Base-by-base conservation (phyloP, 2,329 filamentous ascomycete species). In the Gnomoniopsis sp. region DNA sequence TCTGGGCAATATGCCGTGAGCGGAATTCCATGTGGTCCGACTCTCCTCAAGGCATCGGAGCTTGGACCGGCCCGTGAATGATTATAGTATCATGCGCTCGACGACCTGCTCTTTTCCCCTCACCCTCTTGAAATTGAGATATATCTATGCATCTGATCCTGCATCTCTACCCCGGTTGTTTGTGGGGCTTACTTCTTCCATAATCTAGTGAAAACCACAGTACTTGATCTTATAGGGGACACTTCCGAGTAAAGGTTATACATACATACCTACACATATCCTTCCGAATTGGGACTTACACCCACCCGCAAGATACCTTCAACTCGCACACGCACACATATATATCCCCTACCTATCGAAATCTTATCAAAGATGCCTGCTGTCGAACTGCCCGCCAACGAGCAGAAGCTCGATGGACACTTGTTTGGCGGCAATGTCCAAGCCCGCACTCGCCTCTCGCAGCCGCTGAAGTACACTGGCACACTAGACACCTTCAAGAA, bases 401-500 rank as follows among this genome's bases (percentile, higher is more conserved):
- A 63, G 51, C 34, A 63, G 26, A 26, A 49, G 12, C 33, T 61
- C 17, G 63, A 63, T 47, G 61, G 57, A 49, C 61, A 65, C 23
- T 61, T 68, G 44, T 49, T 69, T 49, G 67, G 67, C 41, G 68
- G 68, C 34, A 63, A 69, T 47, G 59, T 59, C 34, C 55, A 65
- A 48, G 65, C 68, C 17, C 57, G 65, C 26, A 64, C 67, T 12
- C 62, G 65, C 4, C 36, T 65, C 38, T 52, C 55, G 34, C 61
- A 61, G 54, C 58, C 59, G 23, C 44, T 52, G 38, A 50, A 50
- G 60, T 75, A 75, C 64, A 71, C 72, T 36, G 76, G 77, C 48
- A 71, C 69, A 21, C 71, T 79, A 3, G 75, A 79, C 30, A 64
- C 63, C 11, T 74, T 73, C 63, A 66, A 70, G 41, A 69, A 73